Evolutionary conservation across 1,284 basidiomycete genomes (phyloP).

Genomic region (Taiwanofungus camphoratus): DNA sequence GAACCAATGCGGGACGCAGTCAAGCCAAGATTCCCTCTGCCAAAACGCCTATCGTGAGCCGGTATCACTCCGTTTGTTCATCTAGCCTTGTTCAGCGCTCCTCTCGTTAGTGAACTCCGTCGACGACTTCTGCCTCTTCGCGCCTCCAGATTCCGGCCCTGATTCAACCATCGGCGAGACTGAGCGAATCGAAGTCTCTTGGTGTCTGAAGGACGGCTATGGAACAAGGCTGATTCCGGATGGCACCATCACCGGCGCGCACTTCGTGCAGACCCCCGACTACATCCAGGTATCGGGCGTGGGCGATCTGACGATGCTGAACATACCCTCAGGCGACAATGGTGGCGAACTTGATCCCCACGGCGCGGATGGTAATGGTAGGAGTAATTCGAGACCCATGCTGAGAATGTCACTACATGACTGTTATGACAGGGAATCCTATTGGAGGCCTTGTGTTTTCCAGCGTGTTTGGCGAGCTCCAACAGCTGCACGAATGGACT

Average conservation of each 20-base stretch:
- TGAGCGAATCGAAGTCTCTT: conserved; percentile 63
- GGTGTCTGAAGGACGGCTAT: conserved; percentile 61
- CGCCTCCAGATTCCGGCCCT: conserved; percentile 51
- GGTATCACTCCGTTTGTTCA: background rate
- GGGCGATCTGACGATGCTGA: conserved; percentile 62
- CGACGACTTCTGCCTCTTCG: conserved; percentile 55
- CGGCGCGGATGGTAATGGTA: conserved; percentile 52
- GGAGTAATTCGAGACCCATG: conserved; percentile 8
- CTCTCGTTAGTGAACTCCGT: conserved; percentile 49
- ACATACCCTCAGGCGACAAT: conserved; percentile 53
- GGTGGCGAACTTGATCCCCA: conserved; percentile 64
- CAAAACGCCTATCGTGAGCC: conserved; percentile 59
- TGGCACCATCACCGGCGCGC: conserved; percentile 68
- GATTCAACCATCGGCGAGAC: conserved; percentile 49
- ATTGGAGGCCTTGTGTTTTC: conserved; percentile 71
- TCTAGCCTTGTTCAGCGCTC: conserved; percentile 6
- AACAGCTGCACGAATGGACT: conserved; percentile 64
- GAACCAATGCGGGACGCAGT: conserved; percentile 56
- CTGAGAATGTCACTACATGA: too few species aligned
- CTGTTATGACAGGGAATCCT: conserved; percentile 47
- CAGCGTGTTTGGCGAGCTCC: conserved; percentile 54
- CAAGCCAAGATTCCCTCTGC: conserved; percentile 54
- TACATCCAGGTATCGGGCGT: conserved; percentile 66
- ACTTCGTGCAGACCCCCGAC: conserved; percentile 63
- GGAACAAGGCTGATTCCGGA: conserved; percentile 74